Evolutionary conservation across 2,329 filamentous ascomycete species (phyloP).

Genomic region (Pseudogymnoascus verrucosus): DNA sequence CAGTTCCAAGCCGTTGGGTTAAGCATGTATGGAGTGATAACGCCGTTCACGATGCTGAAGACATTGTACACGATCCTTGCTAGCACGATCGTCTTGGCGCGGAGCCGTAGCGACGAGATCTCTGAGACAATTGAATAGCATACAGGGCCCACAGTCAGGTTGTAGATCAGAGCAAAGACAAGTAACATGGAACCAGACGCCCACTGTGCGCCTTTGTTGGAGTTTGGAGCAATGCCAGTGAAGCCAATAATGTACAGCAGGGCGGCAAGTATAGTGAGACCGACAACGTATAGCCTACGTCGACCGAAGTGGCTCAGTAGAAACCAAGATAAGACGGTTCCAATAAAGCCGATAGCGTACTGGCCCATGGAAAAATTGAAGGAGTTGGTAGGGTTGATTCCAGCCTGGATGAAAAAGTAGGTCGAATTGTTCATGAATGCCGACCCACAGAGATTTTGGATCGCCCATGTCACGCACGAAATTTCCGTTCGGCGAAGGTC

Average conservation of each 20-base stretch:
- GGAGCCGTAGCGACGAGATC: constrained; percentile 32
- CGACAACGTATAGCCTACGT: constrained; percentile 41
- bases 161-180: constrained; percentile 35
- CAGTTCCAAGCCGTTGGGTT: constrained; percentile 70
- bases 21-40: constrained; percentile 21
- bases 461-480: constrained; percentile 48
- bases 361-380: constrained; percentile 45
- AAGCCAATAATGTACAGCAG: constrained; percentile 43
- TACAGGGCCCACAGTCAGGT: constrained; percentile 37
- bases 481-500: constrained; percentile 43
- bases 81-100: constrained; percentile 33
- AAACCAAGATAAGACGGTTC: constrained; percentile 42
- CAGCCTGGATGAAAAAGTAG: constrained; percentile 48
- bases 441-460: constrained; percentile 54
- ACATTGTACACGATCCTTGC: constrained; percentile 30
- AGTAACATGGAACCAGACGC: constrained; percentile 34
- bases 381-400: constrained; percentile 37
- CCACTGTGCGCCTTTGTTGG: constrained; percentile 35
- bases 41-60: constrained; percentile 24
- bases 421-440: constrained; percentile 55
- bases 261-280: constrained; percentile 33
- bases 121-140: constrained; percentile 35
- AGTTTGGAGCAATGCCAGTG: constrained; percentile 28
- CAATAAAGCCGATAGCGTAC: constrained; percentile 39
- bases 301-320: constrained; percentile 39